phyloP scores from a whole-genome alignment of 495 filamentous ascomycete genomes.

The Stereocaulon alpinum region DNA sequence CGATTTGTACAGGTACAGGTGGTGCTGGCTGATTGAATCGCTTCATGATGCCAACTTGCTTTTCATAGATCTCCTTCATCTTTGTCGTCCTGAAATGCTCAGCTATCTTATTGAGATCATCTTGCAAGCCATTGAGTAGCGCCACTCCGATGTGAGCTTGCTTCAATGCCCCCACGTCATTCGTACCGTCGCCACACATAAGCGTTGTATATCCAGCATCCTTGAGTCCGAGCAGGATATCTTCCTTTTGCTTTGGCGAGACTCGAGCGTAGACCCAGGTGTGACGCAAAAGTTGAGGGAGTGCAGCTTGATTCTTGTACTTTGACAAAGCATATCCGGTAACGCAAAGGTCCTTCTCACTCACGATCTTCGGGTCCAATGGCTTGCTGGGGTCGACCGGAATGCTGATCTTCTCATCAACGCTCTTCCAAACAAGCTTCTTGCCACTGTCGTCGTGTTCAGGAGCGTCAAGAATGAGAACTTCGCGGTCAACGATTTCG shows the following conservation, averaged over 20 bases:
- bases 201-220: constrained; percentile 94
- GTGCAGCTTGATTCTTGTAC: constrained; percentile 67
- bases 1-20: constrained; percentile 80
- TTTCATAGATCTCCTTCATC: constrained; percentile 98
- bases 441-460: constrained; percentile 79
- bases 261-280: constrained; percentile 98
- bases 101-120: constrained; percentile 81
- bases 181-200: constrained; percentile 98
- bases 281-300: constrained; percentile 67
- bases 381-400: constrained; percentile 78
- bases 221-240: constrained; percentile 91
- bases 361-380: constrained; percentile 71
- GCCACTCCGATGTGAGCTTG: constrained; percentile 97
- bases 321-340: constrained; percentile 90
- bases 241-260: constrained; percentile 97
- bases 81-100: constrained; percentile 88
- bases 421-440: constrained; percentile 84
- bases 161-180: constrained; percentile 96
- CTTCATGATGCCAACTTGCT: constrained; percentile 81
- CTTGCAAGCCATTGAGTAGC: constrained; percentile 84
- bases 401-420: constrained; percentile 80
- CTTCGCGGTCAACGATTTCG: constrained; percentile 94
- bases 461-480: constrained; percentile 87
- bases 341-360: constrained; percentile 85
- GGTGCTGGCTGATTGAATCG: constrained; percentile 86